Conservation (phyloP, 495 filamentous ascomycete species). For the Penicillium ucsense region DNA sequence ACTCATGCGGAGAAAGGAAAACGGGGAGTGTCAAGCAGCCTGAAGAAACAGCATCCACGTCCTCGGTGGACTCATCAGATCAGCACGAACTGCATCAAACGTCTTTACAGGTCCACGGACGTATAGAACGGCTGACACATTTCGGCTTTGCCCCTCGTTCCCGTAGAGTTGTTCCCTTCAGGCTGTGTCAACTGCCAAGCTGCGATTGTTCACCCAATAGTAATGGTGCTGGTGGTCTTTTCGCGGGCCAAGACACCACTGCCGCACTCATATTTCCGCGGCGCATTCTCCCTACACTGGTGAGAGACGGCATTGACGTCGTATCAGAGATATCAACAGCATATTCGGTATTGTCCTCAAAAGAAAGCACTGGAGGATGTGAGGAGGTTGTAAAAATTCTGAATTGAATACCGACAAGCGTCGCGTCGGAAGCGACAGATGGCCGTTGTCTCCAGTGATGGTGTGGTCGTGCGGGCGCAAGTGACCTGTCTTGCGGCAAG, state of each 20-base stretch:
- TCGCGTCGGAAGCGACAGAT: no score
- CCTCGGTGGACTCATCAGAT: not conserved
- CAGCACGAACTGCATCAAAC: no score
- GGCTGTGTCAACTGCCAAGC: not conserved
- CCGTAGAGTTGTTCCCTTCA: not conserved
- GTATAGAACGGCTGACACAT: no score
- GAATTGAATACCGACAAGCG: no score
- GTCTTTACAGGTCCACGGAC: no score
- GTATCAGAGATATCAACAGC: not conserved
- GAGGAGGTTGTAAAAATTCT: no score
- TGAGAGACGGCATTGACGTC: constrained; percentile 6
- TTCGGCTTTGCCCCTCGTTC: no score
- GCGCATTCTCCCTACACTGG: constrained; percentile 16
- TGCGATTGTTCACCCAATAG: not conserved
- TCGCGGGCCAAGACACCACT: constrained; percentile 7
- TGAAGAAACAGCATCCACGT: not conserved
- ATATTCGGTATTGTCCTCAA: no score
- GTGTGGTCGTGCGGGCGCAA: no score
- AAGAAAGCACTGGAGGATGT: no score
- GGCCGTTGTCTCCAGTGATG: no score
- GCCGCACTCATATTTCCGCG: constrained; percentile 7
- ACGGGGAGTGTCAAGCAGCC: not conserved
- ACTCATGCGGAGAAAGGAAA: constrained; percentile 17
- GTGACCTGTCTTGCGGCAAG: no score
- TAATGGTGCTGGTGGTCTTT: not conserved